Evolutionary conservation across 2,329 filamentous ascomycete genomes (phyloP).

Genomic region (Talaromyces sp.): DNA sequence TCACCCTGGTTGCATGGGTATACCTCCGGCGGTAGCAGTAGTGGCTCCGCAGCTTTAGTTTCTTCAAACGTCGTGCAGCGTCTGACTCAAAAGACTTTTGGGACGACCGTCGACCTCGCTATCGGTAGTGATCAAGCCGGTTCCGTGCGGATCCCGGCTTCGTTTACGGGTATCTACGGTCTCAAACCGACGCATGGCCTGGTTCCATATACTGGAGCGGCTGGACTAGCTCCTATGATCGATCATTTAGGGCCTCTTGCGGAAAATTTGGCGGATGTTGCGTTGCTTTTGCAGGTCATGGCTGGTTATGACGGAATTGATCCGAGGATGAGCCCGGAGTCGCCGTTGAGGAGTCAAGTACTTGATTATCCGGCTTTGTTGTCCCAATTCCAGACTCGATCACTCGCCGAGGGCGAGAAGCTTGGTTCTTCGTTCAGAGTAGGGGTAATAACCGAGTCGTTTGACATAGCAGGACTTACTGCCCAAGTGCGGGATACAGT

Average conservation of each 20-base stretch:
- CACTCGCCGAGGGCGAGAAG: slow-evolving; percentile 14
- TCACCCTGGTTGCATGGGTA: slow-evolving; percentile 33
- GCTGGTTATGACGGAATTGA: slow-evolving; percentile 52
- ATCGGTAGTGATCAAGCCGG: slow-evolving; percentile 42
- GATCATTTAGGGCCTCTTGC: slow-evolving; percentile 50
- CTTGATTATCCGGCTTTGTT: slow-evolving; percentile 33
- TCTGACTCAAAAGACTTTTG: slow-evolving; percentile 20
- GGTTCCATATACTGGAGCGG: slow-evolving; percentile 50
- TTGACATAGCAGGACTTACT: slow-evolving; percentile 39
- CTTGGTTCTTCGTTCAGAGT: slow-evolving; percentile 43
- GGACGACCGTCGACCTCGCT: slow-evolving; percentile 33
- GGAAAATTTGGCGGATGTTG: slow-evolving; percentile 41
- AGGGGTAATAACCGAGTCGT: slow-evolving; percentile 47
- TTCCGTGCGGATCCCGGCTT: slow-evolving; percentile 38
- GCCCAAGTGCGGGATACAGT: slow-evolving; percentile 38
- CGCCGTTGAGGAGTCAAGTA: slow-evolving; percentile 34
- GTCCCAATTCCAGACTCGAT: slow-evolving; percentile 5
- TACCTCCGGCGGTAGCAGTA: slow-evolving; percentile 38
- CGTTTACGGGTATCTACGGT: slow-evolving; percentile 43
- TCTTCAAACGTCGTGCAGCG: slow-evolving; percentile 29
- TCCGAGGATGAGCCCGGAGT: slow-evolving; percentile 38
- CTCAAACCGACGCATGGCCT: slow-evolving; percentile 50
- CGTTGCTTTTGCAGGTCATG: slow-evolving; percentile 43
- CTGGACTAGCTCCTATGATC: slow-evolving; percentile 38
- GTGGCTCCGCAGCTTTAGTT: slow-evolving; percentile 28